Evolutionary conservation across 2,329 filamentous ascomycete species (phyloP), one percentile per base, ranked within the genome.

Genomic region (Sclerotinia nivalis): DNA sequence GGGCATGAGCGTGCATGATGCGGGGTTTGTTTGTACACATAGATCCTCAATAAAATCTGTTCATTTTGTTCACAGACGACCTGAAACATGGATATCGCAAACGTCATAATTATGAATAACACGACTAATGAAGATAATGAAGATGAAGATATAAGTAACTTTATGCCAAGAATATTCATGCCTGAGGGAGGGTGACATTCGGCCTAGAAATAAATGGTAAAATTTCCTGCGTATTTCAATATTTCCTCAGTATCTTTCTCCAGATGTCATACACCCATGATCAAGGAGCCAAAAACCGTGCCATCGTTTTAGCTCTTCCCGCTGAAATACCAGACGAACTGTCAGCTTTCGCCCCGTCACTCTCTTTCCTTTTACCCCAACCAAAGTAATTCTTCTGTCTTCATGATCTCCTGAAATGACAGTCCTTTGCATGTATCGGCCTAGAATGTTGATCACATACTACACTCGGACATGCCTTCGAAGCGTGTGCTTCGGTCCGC

Each of bases 1-100:
- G 58, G 69, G 72, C 71, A 75, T 69, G 73, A 77, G 75, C 77
- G 75, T 78, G 75, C 77, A 78, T 77, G 74, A 75, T 78, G 76
- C 74, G 74, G 74, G 72, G 75, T 68, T 75, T 75, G 68, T 73
- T 76, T 78, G 75, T 77, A 77, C 71, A 77, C 76, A 78, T 78
- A 78, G 75, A 71, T 75, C 70, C 72, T 71, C 70, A 69, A 71
- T 69, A 72, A 74, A 74, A 75, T 68, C 68, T 71, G 71, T 73
- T 73, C 64, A 69, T 69, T 71, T 71, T 66, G 45, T 65, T 52
- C 61, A 37, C 45, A 59, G 43, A 43, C n/a, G 37, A 59, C 43
- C 58, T 40, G 49, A 52, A 15, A 45, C 59, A 49, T 54, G 20
- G n/a, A 15, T 22, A 37, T 47, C 22, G 22, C 15, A 4, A 62